phyloP scores from a whole-genome alignment of 2,329 filamentous ascomycete species.

The Chrysosporium keratinophilum region DNA sequence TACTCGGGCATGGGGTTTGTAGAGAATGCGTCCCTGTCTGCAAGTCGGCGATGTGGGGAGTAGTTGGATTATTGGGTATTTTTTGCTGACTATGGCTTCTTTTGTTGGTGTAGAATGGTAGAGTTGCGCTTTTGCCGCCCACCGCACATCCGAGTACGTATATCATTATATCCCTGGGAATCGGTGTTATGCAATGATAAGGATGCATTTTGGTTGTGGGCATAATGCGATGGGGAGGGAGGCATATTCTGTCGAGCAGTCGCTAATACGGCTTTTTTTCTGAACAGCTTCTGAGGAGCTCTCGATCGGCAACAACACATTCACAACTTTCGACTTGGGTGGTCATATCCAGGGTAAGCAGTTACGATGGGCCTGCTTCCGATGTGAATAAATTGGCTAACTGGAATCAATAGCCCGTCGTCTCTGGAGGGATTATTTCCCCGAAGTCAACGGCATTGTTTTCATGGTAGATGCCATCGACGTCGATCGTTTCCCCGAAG shows the following conservation, averaged over 20 bases:
- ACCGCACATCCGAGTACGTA: constrained; percentile 80
- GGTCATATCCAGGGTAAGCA: constrained; percentile 73
- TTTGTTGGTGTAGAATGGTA: constrained; percentile 58
- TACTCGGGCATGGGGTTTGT: not conserved
- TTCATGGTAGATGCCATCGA: constrained; percentile 98
- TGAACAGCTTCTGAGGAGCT: constrained; percentile 76
- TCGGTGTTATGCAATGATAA: not conserved
- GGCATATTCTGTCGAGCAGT: not conserved
- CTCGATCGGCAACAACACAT: constrained; percentile 83
- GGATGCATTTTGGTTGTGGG: not conserved
- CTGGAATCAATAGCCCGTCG: constrained; percentile 56
- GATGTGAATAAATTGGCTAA: not conserved
- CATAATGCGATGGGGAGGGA: not conserved
- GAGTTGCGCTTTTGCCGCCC: constrained; percentile 80
- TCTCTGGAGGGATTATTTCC: constrained; percentile 95
- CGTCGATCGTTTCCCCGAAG: constrained; percentile 84
- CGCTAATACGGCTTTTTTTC: not conserved
- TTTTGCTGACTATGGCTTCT: constrained; percentile 14
- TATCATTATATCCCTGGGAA: not conserved
- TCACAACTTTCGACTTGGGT: constrained; percentile 88
- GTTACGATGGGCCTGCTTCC: constrained; percentile 11
- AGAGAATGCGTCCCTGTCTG: not conserved
- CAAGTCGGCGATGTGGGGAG: not conserved
- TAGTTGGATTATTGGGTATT: not conserved
- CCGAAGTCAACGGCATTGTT: constrained; percentile 89